These are phyloP conservation scores for Bothriochloa decipiens DNA, from an alignment of 176 grass and related monocot genomes.

Conservation along the genomic window DNA sequence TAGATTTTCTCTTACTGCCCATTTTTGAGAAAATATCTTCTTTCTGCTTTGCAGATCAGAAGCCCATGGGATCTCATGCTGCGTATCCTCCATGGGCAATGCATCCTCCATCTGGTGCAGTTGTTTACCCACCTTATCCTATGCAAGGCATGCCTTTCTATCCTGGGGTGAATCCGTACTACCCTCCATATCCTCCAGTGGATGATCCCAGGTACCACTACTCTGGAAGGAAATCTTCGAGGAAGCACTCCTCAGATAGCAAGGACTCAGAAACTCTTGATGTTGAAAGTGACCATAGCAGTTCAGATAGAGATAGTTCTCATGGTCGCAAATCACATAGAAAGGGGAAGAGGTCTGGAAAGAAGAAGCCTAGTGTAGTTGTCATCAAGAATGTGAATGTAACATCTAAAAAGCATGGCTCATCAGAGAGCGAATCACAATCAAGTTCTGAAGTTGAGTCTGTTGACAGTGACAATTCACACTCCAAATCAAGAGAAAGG, in stretches of 20 bases:
- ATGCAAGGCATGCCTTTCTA: slow-evolving; percentile 93
- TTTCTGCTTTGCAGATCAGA: slow-evolving; percentile 53
- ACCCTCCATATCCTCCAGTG: slow-evolving; percentile 67
- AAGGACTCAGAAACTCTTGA: slow-evolving; percentile 64
- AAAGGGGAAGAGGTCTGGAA: slow-evolving; percentile 61
- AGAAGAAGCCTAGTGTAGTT: slow-evolving; percentile 82
- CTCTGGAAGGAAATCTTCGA: slow-evolving; percentile 51
- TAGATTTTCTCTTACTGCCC: slow-evolving; percentile 26
- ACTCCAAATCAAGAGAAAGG: slow-evolving; percentile 52
- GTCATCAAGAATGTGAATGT: slow-evolving; percentile 92
- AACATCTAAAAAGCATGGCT: slow-evolving; percentile 68
- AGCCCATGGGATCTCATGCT: slow-evolving; percentile 63
- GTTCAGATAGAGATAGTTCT: slow-evolving; percentile 56
- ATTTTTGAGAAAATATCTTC: slow-evolving; percentile 26
- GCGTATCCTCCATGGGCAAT: slow-evolving; percentile 87
- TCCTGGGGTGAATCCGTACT: slow-evolving; percentile 70
- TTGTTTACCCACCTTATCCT: slow-evolving; percentile 62
- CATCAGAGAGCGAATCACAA: slow-evolving; percentile 63
- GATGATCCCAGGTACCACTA: slow-evolving; percentile 67
- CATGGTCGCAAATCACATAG: slow-evolving; percentile 73
- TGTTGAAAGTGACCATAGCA: slow-evolving; percentile 45
- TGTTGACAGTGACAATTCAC: slow-evolving; percentile 55
- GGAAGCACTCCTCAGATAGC: slow-evolving; percentile 69
- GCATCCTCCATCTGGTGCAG: slow-evolving; percentile 66
- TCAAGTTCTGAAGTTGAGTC: slow-evolving; percentile 63